phyloP scores from a whole-genome alignment of 495 filamentous ascomycete genomes.

The Aspergillus hancockii region DNA sequence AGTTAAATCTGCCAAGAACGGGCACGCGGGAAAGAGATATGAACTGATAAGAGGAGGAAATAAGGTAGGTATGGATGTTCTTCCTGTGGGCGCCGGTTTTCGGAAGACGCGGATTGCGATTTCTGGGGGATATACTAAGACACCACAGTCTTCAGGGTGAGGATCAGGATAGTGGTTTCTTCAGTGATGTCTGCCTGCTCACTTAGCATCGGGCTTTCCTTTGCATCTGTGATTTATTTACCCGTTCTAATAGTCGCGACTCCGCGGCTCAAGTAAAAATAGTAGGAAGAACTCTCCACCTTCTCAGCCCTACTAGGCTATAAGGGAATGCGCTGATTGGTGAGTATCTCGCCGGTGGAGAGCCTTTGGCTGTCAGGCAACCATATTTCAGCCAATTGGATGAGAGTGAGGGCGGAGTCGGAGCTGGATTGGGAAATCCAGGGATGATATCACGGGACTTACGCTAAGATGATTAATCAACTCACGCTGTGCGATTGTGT shows the following conservation, averaged over 20 bases:
- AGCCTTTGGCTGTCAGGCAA: background rate
- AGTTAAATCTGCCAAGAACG: background rate
- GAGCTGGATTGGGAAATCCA: too few species aligned
- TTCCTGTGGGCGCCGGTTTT: background rate
- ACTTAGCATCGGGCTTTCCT: background rate
- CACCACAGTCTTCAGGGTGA: background rate
- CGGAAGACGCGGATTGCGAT: background rate
- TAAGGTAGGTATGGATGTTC: background rate
- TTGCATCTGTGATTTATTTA: too few species aligned
- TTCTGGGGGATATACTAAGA: background rate
- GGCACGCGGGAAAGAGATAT: background rate
- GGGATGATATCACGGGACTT: too few species aligned
- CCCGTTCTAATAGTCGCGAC: background rate
- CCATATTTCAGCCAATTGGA: background rate
- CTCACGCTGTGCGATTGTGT: too few species aligned
- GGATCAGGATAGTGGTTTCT: background rate
- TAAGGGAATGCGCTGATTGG: background rate
- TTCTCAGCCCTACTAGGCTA: background rate
- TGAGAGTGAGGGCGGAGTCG: background rate
- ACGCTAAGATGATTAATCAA: too few species aligned
- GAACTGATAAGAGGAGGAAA: background rate
- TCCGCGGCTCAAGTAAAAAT: slow-evolving; percentile 1
- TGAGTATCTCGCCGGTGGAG: background rate
- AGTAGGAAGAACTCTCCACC: background rate
- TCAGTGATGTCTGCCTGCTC: background rate